These are phyloP conservation scores for Tubosaeta sp. DNA, from an alignment of 768 basidiomycete genomes.

Conservation along the genomic window DNA sequence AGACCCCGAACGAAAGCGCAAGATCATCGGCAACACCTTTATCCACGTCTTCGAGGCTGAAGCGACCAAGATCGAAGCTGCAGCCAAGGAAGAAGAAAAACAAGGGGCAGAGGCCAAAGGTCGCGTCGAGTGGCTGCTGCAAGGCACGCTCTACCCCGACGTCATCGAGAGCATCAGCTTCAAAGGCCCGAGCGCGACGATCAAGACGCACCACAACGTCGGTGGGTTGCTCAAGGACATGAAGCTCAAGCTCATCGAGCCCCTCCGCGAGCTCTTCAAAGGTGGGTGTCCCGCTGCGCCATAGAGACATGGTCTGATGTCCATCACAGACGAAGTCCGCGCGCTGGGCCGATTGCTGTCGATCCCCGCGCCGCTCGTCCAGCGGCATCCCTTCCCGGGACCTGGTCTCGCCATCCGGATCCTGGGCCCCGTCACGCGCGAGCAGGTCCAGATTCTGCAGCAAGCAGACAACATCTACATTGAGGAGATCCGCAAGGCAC, in stretches of 20 bases:
- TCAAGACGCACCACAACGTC: slow-evolving; percentile 99
- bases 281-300: slow-evolving; percentile 43
- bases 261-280: slow-evolving; percentile 96
- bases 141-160: slow-evolving; percentile 97
- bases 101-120: slow-evolving; percentile 72
- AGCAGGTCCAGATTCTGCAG: slow-evolving; percentile 88
- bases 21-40: slow-evolving; percentile 98
- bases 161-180: slow-evolving; percentile 99
- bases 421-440: slow-evolving; percentile 89
- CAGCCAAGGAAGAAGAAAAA: slow-evolving; percentile 71
- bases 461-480: slow-evolving; percentile 95
- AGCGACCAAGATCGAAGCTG: slow-evolving; percentile 82
- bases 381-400: slow-evolving; percentile 97
- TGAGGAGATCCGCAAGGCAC: slow-evolving; percentile 93
- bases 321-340: slow-evolving; percentile 82
- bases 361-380: slow-evolving; percentile 90
- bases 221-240: slow-evolving; percentile 94
- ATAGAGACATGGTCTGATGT: neutral
- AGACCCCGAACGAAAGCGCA: slow-evolving; percentile 95
- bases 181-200: slow-evolving; percentile 97
- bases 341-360: slow-evolving; percentile 84
- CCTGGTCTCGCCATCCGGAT: slow-evolving; percentile 98
- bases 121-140: slow-evolving; percentile 92
- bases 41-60: slow-evolving; percentile 97
- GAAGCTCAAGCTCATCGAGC: slow-evolving; percentile 98